phyloP scores from a whole-genome alignment of 441 rosid genomes.

The Adansonia grandidieri region DNA sequence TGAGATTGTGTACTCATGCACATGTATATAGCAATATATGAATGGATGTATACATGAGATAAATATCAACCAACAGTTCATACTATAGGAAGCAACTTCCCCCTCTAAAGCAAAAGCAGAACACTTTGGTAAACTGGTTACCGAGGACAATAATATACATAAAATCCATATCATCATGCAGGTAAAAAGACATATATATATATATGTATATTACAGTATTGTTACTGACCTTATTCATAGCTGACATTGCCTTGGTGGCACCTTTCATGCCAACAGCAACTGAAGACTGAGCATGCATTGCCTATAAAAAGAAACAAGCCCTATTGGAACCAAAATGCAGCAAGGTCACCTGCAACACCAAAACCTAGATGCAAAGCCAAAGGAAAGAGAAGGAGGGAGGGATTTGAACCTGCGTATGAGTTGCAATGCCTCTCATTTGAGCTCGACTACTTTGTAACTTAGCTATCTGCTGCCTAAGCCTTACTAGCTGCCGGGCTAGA shows the following conservation, averaged over 20 bases:
- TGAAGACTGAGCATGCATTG: slow-evolving; percentile 93
- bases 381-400: neutral
- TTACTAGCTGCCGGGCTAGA: slow-evolving; percentile 78
- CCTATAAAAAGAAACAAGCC: slow-evolving; percentile 51
- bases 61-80: neutral
- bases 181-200: neutral
- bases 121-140: neutral
- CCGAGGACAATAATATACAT: neutral
- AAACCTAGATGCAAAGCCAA: slow-evolving; percentile 1
- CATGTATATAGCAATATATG: neutral
- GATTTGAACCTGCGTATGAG: slow-evolving; percentile 82
- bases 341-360: neutral
- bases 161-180: neutral
- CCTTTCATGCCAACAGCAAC: slow-evolving; percentile 88
- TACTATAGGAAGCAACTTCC: neutral
- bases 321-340: slow-evolving; percentile 27
- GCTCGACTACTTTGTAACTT: slow-evolving; percentile 94
- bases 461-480: slow-evolving; percentile 89
- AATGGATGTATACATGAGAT: neutral
- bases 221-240: slow-evolving; percentile 77
- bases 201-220: neutral
- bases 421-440: slow-evolving; percentile 95
- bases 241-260: slow-evolving; percentile 87
- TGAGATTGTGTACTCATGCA: neutral
- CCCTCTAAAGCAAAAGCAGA: neutral